Percentiles rank a stretch among this genome's conserved stretches.
These are phyloP conservation scores for Penicillium psychrofluorescens DNA, from an alignment of 495 filamentous ascomycete species.

Conservation along the genomic window DNA sequence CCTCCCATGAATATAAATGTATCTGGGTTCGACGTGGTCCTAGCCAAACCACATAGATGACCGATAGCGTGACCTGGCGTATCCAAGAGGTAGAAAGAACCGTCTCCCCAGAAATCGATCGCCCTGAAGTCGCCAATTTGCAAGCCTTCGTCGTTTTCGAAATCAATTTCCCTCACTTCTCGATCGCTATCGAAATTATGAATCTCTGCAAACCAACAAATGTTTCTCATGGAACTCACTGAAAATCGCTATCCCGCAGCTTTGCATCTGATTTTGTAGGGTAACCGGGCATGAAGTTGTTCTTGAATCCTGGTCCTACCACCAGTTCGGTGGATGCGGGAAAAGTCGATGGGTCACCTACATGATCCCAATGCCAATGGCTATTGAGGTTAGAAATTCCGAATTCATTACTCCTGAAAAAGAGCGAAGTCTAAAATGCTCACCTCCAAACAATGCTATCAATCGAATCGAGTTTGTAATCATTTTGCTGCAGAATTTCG, in stretches of 20 bases:
- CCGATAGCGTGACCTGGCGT: slow-evolving; percentile 34
- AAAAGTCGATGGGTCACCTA: slow-evolving; percentile 47
- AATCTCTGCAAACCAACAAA: slow-evolving; percentile 1
- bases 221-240: slow-evolving; percentile 5
- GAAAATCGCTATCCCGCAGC: slow-evolving; percentile 39
- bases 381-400: slow-evolving; percentile 5
- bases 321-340: slow-evolving; percentile 41
- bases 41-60: slow-evolving; percentile 30
- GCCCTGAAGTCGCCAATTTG: slow-evolving; percentile 31
- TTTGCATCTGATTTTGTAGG: slow-evolving; percentile 33
- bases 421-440: neutral
- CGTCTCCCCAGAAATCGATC: slow-evolving; percentile 44
- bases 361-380: slow-evolving; percentile 58
- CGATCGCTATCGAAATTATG: slow-evolving; percentile 16
- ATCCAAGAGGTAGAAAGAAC: slow-evolving; percentile 39
- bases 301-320: slow-evolving; percentile 51
- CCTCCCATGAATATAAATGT: slow-evolving; percentile 43
- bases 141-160: slow-evolving; percentile 15
- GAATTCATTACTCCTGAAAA: neutral
- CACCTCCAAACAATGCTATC: slow-evolving; percentile 50
- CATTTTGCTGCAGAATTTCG: slow-evolving; percentile 42
- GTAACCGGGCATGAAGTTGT: slow-evolving; percentile 39
- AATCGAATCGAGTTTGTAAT: slow-evolving; percentile 36
- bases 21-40: slow-evolving; percentile 19
- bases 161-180: slow-evolving; percentile 40